Evolutionary conservation across 208 protist species (phyloP), one percentile per base, ranked within the genome.

Genomic region (Leishmania gerbilli): DNA sequence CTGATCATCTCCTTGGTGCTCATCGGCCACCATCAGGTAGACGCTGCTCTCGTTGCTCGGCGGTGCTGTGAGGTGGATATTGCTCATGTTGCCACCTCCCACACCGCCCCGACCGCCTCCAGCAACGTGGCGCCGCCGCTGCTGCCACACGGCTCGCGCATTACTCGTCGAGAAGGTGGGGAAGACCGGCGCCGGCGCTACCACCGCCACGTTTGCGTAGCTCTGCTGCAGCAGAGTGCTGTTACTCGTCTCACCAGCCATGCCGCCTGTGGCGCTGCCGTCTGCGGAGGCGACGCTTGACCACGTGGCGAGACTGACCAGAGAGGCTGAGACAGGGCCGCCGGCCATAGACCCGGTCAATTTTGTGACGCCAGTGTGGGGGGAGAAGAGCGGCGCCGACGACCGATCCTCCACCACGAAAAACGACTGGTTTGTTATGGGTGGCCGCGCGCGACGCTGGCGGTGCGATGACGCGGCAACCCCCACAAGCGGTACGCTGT

Each of bases 341-440:
- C 40, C 49, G 4, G 42, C 37, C 47, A 42, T 27, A 3, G 64
- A 31, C 56, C 37, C 47, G 3, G 67, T 37, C 27, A 62, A 15
- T 24, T 42, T 74, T 40, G 49, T 58, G 45, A 56, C 27, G 27
- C 24, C 5, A 0, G 21, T 37, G 76, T 17, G 0, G 27, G 67
- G 34, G 31, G 74, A 53, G 53, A 77, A 42, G 1, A 69, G 58
- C 4, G 74, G 13, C 37, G 76, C 77, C n/a, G 68, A 42, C 49
- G 77, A 77, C 17, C 82, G 80, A 74, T 91, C 83, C 78, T 91
- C 86, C 15, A 91, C 83, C n/a, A 87, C 80, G 71, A 91, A 91
- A 79, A 91, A 91, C 60, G 88, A 91, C 31, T 87, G 83, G 42
- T 89, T 91, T 6, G 87, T 76, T n/a, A 89, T 81, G 15, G 72